phyloP scores from a whole-genome alignment of 2,329 filamentous ascomycete genomes.

The Microdochium nivale region DNA sequence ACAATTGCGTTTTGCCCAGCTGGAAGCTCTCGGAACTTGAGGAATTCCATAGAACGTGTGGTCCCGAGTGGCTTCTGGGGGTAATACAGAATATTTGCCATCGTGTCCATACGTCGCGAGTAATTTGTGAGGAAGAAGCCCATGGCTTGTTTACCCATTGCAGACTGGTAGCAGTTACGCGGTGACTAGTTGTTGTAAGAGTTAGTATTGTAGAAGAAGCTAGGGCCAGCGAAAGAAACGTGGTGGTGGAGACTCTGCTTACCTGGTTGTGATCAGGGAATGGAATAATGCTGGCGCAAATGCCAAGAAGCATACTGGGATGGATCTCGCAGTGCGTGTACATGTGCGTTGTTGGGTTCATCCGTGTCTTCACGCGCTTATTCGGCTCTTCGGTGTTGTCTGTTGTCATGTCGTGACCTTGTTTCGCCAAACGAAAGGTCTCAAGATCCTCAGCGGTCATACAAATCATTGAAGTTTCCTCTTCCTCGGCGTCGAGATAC shows the following conservation, averaged over 20 bases:
- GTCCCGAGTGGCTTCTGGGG: conserved; percentile 96
- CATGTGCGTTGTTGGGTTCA: conserved; percentile 80
- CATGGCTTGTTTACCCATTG: conserved; percentile 99
- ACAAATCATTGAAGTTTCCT: conserved; percentile 97
- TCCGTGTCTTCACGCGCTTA: conserved; percentile 76
- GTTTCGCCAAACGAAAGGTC: conserved; percentile 60
- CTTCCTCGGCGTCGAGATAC: conserved; percentile 95
- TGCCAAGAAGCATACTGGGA: conserved; percentile 96
- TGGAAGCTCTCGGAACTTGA: conserved; percentile 95
- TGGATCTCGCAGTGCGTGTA: conserved; percentile 99
- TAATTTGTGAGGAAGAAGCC: conserved; percentile 98
- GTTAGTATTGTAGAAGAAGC: conserved; percentile 21
- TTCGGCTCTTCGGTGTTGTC: conserved; percentile 62
- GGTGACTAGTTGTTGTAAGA: conserved; percentile 54
- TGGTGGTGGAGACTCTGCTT: conserved; percentile 17
- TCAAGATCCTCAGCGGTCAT: conserved; percentile 97
- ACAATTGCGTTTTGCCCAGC: conserved; percentile 98
- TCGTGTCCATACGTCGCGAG: conserved; percentile 94
- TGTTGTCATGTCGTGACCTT: conserved; percentile 54
- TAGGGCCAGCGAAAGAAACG: background rate
- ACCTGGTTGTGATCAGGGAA: conserved; percentile 98
- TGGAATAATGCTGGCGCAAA: conserved; percentile 98
- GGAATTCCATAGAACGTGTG: conserved; percentile 95
- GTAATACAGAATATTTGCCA: conserved; percentile 98
- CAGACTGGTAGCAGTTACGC: conserved; percentile 97